Evolutionary conservation across 202 grass and related monocot species (phyloP), one percentile per base, ranked within the genome.

Genomic region (Brachypodium distachyon): DNA sequence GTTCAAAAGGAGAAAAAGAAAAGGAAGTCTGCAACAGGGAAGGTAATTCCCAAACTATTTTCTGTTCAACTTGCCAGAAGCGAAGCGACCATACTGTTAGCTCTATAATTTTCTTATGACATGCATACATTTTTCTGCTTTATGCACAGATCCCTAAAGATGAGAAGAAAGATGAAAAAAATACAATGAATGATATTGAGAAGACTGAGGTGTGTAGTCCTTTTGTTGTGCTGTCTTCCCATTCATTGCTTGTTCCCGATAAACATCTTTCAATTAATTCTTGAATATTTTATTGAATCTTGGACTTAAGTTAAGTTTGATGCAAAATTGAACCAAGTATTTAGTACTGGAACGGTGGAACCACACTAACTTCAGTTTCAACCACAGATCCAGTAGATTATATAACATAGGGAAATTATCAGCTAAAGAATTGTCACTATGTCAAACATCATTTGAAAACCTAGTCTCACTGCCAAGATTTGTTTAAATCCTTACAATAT

Each of bases 1-100:
- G 52, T 72, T 65, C 83, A 88, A 85, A 77, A 53, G 62, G 87
- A 89, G 46, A 99, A 93, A 91, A 90, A 83, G 86, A 96, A 87
- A 77, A 77, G 81, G 10, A 99, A 93, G 73, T 28, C 78, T 63
- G 87, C 81, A n/a, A 73, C 52, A 4, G 70, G 48, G 39, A 99
- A 99, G 87, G 96, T 99, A 96, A 42, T 38, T 74, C 19, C 14
- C 43, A 52, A 61, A 71, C 55, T 71, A 25, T 77, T 74, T 38
- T 25, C 42, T 54, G 31, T 70, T 59, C 44, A 87, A 76, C 55
- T 66, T 69, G 67, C 26, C 27, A 34, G 44, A 33, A 71, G 9
- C 49, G 44, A 33, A 71, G 9, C 49, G 31, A 71, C 74, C 46
- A 14, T 46, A 74, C 37, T 49, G 27, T 86, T 53, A 58, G 28